Base-by-base conservation (phyloP, 306 rosid genomes). In the Sindora glabra region DNA sequence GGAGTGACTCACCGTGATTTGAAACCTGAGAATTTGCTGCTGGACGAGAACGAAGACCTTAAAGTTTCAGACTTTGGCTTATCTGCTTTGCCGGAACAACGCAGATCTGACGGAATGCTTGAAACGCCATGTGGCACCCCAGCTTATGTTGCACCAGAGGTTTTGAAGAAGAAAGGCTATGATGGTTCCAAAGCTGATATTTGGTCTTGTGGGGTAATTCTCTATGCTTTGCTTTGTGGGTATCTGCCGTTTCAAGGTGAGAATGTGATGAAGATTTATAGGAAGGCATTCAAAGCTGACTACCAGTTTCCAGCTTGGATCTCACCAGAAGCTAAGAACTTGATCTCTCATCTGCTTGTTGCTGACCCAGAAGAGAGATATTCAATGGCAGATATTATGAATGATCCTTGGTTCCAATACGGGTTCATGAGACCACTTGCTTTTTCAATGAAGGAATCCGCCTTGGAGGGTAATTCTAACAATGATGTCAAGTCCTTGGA, bases 91-190 rank as follows among this genome's bases (percentile, higher is more conserved):
- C 90, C 94, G 12, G 86, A 90, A 13, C 94, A 87, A 38, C 78
- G 80, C 3, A 18, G 94, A 19, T 74, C 60, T 1, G 95, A 90
- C 33, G 94, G 97, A 0, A 59, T 90, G 84, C 89, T 90, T 0
- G 68, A 77, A 14, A 90, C 97, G 5, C 88, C 78, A 50, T 90
- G 97, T 16, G 97, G 97, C 1, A 86, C 97, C 0, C 97, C 94
- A 8, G 84, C 95, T 0, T 90, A 90, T 58, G 90, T 90, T 25
- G 97, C 95, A 0, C 97, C 97, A 2, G 97, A 90, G 76, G 76
- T 90, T 0, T 64, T 90, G 56, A 79, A 83, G 59, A 90, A 82
- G 61, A 74, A 54, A 6, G 97, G 97, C 0, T 90, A 90, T 11
- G 90, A 84, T 19, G 97, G 97, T 3, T 86, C 86, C 0, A 90